Evolutionary conservation across 257 asterid genomes (phyloP).

Genomic region (Solanum verrucosum): DNA sequence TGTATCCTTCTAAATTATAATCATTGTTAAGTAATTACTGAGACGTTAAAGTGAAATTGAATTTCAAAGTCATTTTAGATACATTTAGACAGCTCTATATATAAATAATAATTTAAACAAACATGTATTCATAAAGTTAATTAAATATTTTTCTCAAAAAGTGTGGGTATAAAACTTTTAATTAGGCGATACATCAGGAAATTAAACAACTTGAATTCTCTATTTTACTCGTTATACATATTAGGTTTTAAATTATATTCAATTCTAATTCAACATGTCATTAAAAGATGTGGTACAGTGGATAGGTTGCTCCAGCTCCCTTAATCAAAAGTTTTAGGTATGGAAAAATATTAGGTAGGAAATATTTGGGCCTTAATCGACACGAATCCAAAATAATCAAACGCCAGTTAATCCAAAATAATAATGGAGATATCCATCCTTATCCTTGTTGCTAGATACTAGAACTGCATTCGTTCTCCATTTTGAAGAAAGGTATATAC

Average conservation of each 20-base stretch:
- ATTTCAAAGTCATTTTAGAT: not conserved
- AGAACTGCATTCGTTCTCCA: not conserved
- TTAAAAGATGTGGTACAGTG: too few relatives aligned
- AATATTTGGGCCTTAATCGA: too few relatives aligned
- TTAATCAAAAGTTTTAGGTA: too few relatives aligned
- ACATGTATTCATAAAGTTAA: not conserved
- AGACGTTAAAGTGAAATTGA: not conserved
- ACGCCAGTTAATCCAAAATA: too few relatives aligned
- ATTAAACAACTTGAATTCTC: too few relatives aligned
- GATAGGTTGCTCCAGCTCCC: accelerated
- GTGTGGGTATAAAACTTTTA: not conserved
- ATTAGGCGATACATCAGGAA: too few relatives aligned
- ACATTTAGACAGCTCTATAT: not conserved
- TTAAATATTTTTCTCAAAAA: not conserved
- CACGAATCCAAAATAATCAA: too few relatives aligned
- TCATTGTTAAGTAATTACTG: not conserved
- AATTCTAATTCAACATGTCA: not conserved
- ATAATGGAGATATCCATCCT: too few relatives aligned
- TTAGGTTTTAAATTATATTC: not conserved
- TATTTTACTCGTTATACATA: too few relatives aligned
- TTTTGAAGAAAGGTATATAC: not conserved
- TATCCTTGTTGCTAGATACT: not conserved
- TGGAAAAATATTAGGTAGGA: too few relatives aligned
- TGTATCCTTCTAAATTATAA: not conserved
- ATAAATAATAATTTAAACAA: too few relatives aligned